These are phyloP conservation scores for Phoenix dactylifera DNA, from an alignment of 176 grass and related monocot species.

Conservation along the genomic window DNA sequence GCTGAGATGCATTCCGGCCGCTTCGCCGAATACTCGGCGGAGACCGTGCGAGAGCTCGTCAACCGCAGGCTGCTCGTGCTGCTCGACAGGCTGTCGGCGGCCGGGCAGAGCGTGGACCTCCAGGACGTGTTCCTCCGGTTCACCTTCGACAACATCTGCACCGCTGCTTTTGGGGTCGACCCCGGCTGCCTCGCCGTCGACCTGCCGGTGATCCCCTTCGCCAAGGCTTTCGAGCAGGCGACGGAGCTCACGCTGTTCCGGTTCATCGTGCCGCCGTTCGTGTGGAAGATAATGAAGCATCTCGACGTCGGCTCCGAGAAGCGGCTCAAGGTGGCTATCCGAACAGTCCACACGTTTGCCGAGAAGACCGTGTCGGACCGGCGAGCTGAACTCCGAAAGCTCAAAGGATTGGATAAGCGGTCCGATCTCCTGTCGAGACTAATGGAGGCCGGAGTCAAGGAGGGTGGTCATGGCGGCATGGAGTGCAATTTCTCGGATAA, in stretches of 20 bases:
- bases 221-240: conserved; percentile 64
- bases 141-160: conserved; percentile 88
- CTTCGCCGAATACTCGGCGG: conserved; percentile 45
- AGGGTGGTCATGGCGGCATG: background rate
- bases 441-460: conserved; percentile 10
- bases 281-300: conserved; percentile 64
- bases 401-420: conserved; percentile 19
- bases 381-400: conserved; percentile 37
- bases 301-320: conserved; percentile 50
- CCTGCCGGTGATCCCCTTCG: conserved; percentile 73
- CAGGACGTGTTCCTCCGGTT: conserved; percentile 84
- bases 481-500: conserved; percentile 43
- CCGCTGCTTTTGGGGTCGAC: conserved; percentile 58
- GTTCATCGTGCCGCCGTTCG: conserved; percentile 67
- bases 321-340: conserved; percentile 29
- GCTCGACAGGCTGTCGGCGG: conserved; percentile 12
- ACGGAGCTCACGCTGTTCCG: conserved; percentile 57
- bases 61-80: conserved; percentile 35
- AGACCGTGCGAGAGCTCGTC: conserved; percentile 34
- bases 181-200: conserved; percentile 57
- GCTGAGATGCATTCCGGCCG: conserved; percentile 71
- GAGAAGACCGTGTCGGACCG: conserved; percentile 48
- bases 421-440: conserved; percentile 64
- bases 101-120: conserved; percentile 29
- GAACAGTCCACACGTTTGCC: conserved; percentile 48